Percentiles rank a stretch among this genome's conserved stretches.
phyloP scores from a whole-genome alignment of 225 moss, liverwort and hornwort species.

The Straminergon stramineum region DNA sequence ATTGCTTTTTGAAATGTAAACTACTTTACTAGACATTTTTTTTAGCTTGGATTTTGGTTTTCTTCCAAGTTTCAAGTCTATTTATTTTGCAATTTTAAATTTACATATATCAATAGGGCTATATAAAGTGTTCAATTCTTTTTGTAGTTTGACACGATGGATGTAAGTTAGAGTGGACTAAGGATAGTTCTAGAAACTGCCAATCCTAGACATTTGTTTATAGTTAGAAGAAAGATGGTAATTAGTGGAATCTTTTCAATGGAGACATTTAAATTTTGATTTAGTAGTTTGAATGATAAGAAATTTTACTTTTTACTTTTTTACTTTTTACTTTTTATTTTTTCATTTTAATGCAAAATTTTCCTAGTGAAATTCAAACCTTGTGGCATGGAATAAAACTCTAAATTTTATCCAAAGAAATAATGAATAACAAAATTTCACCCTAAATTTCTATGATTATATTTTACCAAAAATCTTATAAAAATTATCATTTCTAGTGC shows the following conservation, averaged over 20 bases:
- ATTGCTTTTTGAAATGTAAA: background rate
- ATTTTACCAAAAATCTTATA: background rate
- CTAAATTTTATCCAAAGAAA: background rate
- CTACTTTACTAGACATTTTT: accelerated
- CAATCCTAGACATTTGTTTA: background rate
- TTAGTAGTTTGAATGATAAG: background rate
- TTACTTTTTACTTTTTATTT: too few relatives aligned
- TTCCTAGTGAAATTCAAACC: accelerated
- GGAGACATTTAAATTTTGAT: background rate
- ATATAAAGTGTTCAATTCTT: accelerated
- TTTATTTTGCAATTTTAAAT: background rate
- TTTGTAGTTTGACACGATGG: background rate
- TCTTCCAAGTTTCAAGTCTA: background rate
- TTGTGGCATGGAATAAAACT: accelerated
- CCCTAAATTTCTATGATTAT: background rate
- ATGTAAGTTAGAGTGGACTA: background rate
- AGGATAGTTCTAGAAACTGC: accelerated
- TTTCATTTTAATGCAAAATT: background rate
- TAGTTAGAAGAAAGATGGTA: accelerated
- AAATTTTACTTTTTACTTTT: background rate
- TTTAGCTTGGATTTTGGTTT: background rate
- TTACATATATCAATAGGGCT: background rate
- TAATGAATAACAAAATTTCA: background rate
- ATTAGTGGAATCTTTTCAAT: background rate
- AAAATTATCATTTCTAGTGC: background rate